Base-by-base conservation (phyloP, 2,329 filamentous ascomycete genomes). In the Penicillium crustosum region DNA sequence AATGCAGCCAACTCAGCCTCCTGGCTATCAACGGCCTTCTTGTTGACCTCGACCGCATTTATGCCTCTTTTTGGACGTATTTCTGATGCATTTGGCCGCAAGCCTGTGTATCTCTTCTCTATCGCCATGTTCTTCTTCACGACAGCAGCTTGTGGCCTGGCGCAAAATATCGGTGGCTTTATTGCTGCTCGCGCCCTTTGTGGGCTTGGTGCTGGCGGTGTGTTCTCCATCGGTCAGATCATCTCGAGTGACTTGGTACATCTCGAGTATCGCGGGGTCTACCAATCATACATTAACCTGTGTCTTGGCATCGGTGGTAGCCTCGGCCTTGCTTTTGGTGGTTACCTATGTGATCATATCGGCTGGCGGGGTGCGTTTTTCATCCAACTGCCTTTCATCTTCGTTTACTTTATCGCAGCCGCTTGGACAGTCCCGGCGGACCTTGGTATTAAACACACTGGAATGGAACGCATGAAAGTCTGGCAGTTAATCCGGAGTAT, bases 21-120 rank as follows among this genome's bases (percentile, higher is more conserved):
- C 2, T 94, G 90, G 90, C 80, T 93, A 5, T 91, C 89, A 2
- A 93, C 90, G 0, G 85, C 89, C 0, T 93, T 92, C 63, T 75
- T 93, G 36, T 80, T 94, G 38, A 91, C 90, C 0, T 89, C 86
- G 4, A 92, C 89, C 1, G 85, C 87, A 25, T 88, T 91, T 57
- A 88, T 92, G 73, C 89, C 90, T 0, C 76, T 93, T 1, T 84
- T 90, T 62, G 90, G 89, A 3, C 83, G 90, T 2, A 71, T 92
- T 1, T 91, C 89, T 2, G 90, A 93, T 73, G 86, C 87, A 0
- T 76, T 92, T 58, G 89, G 90, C 12, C 79, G 89, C 44, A 89
- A 87, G 63, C 80, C 82, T 21, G 80, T 89, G 0, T 91, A 90
- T 64, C 73, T 92, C 3, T 80, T 83, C 38, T 82, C 84, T 0